A percentile compares a stretch with the other conserved stretches of the same genome.
phyloP scores from a whole-genome alignment of 805 yeast species.

The Starmera caribaea region DNA sequence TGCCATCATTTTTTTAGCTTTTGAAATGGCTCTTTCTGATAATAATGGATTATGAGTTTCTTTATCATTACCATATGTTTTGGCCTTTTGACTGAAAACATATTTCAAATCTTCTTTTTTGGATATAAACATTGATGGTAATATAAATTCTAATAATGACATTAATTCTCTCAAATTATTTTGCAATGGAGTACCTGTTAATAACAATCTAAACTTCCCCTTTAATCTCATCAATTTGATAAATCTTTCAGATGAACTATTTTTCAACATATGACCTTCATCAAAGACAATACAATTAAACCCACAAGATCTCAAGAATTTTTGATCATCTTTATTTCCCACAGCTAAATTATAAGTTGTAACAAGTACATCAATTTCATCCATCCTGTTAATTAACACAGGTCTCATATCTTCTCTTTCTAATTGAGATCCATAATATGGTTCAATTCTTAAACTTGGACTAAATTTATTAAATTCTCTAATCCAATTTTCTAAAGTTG shows the following conservation, averaged over 20 bases:
- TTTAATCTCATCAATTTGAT: conserved; percentile 73
- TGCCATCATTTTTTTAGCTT: conserved; percentile 97
- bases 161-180: conserved; percentile 86
- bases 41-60: conserved; percentile 64
- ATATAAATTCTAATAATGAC: conserved; percentile 81
- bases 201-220: conserved; percentile 74
- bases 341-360: conserved; percentile 92
- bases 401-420: conserved; percentile 83
- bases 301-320: conserved; percentile 61
- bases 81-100: conserved; percentile 81
- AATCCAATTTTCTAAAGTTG: conserved; percentile 95
- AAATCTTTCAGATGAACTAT: conserved; percentile 81
- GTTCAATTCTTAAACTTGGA: conserved; percentile 73
- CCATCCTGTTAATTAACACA: conserved; percentile 42
- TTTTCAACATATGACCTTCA: conserved; percentile 96
- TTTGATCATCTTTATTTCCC: conserved; percentile 73
- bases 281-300: conserved; percentile 91
- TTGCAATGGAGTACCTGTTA: conserved; percentile 97
- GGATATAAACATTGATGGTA: conserved; percentile 74
- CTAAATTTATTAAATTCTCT: conserved; percentile 88
- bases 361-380: conserved; percentile 74
- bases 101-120: conserved; percentile 74
- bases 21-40: conserved; percentile 82
- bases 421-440: conserved; percentile 82
- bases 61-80: conserved; percentile 43